These are phyloP conservation scores for Fusarium buharicum DNA, from an alignment of 2,329 filamentous ascomycete species.

Conservation along the genomic window DNA sequence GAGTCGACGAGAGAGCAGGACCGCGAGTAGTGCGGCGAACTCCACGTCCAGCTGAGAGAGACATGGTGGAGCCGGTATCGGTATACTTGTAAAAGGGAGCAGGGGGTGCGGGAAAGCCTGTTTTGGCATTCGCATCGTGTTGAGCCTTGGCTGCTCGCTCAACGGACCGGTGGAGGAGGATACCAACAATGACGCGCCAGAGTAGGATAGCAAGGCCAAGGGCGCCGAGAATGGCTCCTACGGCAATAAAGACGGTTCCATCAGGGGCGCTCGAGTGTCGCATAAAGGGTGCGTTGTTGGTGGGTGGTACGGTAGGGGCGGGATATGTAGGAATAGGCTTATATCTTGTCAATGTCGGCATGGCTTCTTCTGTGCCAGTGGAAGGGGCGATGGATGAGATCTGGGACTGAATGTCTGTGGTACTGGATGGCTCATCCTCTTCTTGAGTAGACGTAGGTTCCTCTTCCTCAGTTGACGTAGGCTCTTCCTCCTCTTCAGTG, in stretches of 20 bases:
- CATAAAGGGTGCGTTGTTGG: constrained; percentile 89
- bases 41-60: constrained; percentile 61
- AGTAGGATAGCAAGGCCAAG: constrained; percentile 83
- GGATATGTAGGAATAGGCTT: constrained; percentile 68
- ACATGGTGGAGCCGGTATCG: constrained; percentile 67
- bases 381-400: constrained; percentile 26
- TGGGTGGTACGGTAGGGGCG: constrained; percentile 81
- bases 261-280: constrained; percentile 85
- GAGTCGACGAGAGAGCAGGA: constrained; percentile 64
- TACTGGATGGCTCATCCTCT: constrained; percentile 26
- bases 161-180: constrained; percentile 91
- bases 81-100: constrained; percentile 73
- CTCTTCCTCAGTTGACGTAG: constrained; percentile 25
- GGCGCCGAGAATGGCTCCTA: constrained; percentile 87
- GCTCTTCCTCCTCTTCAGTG: constrained; percentile 17
- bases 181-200: constrained; percentile 89
- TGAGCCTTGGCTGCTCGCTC: constrained; percentile 84
- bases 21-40: constrained; percentile 63
- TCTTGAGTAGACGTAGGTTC: constrained; percentile 40
- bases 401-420: constrained; percentile 19
- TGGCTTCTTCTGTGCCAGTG: constrained; percentile 41
- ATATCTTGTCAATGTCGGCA: constrained; percentile 57
- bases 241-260: constrained; percentile 95
- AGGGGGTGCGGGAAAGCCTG: constrained; percentile 67
- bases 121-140: constrained; percentile 75